Evolutionary conservation across 805 yeast species (phyloP).

Genomic region (Kuraishia piskuri): DNA sequence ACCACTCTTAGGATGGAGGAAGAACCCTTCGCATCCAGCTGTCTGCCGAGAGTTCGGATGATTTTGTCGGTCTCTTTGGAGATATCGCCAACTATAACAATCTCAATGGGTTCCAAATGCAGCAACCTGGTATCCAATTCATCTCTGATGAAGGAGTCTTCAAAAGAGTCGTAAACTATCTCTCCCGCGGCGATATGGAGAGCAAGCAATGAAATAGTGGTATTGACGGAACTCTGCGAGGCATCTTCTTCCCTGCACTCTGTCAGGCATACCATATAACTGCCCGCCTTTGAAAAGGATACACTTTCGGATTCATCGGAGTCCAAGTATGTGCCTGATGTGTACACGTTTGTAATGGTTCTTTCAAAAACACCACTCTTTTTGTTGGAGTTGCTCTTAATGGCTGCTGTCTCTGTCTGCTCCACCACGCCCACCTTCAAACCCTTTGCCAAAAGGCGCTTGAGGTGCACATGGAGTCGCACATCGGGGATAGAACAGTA

Average conservation of each 20-base stretch:
- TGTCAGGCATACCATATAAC: slow-evolving; percentile 38
- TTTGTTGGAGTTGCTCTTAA: slow-evolving; percentile 46
- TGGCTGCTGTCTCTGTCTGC: slow-evolving; percentile 74
- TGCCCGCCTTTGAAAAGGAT: slow-evolving; percentile 22
- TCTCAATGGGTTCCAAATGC: slow-evolving; percentile 73
- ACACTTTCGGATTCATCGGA: slow-evolving; percentile 26
- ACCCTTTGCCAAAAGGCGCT: slow-evolving; percentile 63
- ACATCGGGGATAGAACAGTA: slow-evolving; percentile 81
- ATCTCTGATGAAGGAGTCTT: slow-evolving; percentile 45
- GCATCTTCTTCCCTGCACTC: slow-evolving; percentile 13
- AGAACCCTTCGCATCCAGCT: not conserved
- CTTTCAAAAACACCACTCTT: slow-evolving; percentile 58
- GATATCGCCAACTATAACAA: slow-evolving; percentile 37
- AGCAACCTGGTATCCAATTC: slow-evolving; percentile 67
- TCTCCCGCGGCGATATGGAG: slow-evolving; percentile 72
- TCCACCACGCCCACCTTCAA: slow-evolving; percentile 80
- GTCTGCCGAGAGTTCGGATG: slow-evolving; percentile 3
- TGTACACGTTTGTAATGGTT: slow-evolving; percentile 60
- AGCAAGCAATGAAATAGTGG: slow-evolving; percentile 42
- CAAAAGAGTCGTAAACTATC: slow-evolving; percentile 61
- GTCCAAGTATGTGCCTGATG: slow-evolving; percentile 78
- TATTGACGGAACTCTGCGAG: not conserved
- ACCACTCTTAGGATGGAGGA: not conserved
- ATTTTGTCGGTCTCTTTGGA: slow-evolving; percentile 22
- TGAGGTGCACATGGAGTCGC: slow-evolving; percentile 67